phyloP scores from a whole-genome alignment of 768 basidiomycete genomes.

The Gelatoporia subvermispora region DNA sequence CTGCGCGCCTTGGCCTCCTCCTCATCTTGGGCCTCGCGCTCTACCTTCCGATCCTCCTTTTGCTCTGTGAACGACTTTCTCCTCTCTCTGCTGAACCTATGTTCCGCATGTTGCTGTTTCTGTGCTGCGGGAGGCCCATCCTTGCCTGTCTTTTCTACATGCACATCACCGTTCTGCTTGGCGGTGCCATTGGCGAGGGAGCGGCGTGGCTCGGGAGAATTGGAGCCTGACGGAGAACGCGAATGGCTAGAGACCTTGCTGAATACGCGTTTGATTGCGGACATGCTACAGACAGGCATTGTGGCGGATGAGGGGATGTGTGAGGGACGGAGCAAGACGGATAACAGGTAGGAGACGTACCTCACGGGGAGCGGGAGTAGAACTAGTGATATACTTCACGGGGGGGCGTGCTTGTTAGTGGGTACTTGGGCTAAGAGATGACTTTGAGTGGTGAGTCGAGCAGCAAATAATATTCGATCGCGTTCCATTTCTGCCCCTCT shows the following conservation, averaged over 20 bases:
- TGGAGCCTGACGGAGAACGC: background rate
- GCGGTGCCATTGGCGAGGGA: no score
- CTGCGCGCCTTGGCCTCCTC: slow-evolving; percentile 13
- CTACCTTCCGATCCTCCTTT: slow-evolving; percentile 17
- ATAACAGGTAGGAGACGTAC: no score
- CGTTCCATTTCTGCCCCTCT: no score
- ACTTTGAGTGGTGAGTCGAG: no score
- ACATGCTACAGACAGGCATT: no score
- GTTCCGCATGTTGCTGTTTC: slow-evolving; percentile 5
- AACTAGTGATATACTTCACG: no score
- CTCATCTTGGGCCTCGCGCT: slow-evolving; percentile 19
- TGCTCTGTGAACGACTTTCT: slow-evolving; percentile 19
- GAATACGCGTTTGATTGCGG: slow-evolving; percentile 1
- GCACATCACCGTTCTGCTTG: background rate
- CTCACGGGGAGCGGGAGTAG: no score
- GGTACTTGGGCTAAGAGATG: no score
- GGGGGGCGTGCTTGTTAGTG: no score
- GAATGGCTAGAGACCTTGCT: background rate
- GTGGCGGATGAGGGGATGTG: no score
- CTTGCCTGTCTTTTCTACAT: slow-evolving; percentile 10
- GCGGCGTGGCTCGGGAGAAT: background rate
- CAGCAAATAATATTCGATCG: no score
- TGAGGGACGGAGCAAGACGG: no score
- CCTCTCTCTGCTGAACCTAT: background rate
- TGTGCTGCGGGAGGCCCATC: slow-evolving; percentile 5